Conservation (phyloP, 1,139 yeast genomes). For the Geotrichum cucujoidarum region DNA sequence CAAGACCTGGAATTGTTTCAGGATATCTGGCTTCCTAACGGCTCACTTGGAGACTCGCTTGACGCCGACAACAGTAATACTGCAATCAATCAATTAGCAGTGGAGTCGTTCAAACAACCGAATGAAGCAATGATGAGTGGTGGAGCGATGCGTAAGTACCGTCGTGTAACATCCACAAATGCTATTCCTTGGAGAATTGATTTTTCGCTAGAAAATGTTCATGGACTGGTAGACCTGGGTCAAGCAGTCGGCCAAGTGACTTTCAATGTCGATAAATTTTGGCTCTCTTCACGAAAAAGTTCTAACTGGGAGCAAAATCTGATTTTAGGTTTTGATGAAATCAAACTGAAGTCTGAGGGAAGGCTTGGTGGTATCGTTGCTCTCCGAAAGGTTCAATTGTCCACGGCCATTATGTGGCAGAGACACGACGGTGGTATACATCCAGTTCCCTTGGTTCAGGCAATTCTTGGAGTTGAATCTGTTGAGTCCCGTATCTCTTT, state of each 20-base stretch:
- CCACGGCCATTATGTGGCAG: constrained; percentile 68
- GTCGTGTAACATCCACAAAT: constrained; percentile 56
- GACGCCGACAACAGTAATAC: not conserved
- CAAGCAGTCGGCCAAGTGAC: constrained; percentile 69
- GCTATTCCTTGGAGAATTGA: constrained; percentile 76
- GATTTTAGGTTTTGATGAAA: constrained; percentile 52
- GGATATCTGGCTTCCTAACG: constrained; percentile 73
- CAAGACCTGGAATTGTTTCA: constrained; percentile 79
- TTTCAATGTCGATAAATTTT: constrained; percentile 52
- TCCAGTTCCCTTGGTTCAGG: constrained; percentile 60
- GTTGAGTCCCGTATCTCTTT: constrained; percentile 61
- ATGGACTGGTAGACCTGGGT: constrained; percentile 68
- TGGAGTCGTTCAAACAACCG: constrained; percentile 9
- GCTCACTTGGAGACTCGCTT: constrained; percentile 13
- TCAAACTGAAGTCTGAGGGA: constrained; percentile 61
- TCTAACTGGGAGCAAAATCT: constrained; percentile 70
- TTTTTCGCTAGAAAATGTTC: constrained; percentile 49
- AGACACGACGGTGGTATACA: constrained; percentile 23
- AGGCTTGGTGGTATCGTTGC: constrained; percentile 69
- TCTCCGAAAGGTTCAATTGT: constrained; percentile 48
- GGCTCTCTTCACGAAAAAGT: constrained; percentile 67
- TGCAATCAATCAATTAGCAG: constrained; percentile 8
- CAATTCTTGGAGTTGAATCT: constrained; percentile 53
- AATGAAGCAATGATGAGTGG: constrained; percentile 13
- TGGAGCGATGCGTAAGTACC: constrained; percentile 47